Evolutionary conservation across 352 stramenopile genomes (phyloP).

Genomic region (Phytophthora pseudosyringae): DNA sequence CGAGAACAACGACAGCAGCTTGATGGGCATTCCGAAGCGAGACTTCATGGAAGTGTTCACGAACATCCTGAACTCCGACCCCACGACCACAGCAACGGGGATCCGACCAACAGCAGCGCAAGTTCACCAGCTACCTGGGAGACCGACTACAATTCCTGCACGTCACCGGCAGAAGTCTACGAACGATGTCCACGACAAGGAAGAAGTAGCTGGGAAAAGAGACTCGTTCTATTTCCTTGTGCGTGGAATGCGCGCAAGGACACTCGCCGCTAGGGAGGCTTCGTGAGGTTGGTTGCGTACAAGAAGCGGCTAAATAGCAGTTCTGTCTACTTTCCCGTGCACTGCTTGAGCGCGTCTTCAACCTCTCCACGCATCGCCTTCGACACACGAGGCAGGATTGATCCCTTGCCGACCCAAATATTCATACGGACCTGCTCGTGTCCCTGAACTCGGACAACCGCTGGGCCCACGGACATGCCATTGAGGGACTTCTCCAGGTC

Average conservation of each 20-base stretch:
- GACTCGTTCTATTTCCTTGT: constrained; percentile 88
- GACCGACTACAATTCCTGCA: background rate
- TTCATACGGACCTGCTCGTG: constrained; percentile 69
- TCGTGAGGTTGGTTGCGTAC: constrained; percentile 5
- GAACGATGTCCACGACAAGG: constrained; percentile 6
- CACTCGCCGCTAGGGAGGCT: constrained; percentile 13
- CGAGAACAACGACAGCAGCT: constrained; percentile 78
- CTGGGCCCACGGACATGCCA: constrained; percentile 55
- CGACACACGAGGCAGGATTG: constrained; percentile 79
- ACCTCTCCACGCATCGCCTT: constrained; percentile 69
- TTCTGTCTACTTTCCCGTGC: constrained; percentile 19
- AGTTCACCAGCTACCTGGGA: constrained; percentile 19
- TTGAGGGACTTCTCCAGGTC: constrained; percentile 43
- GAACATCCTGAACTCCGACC: constrained; percentile 66
- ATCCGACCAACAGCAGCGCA: constrained; percentile 13
- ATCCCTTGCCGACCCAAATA: constrained; percentile 76
- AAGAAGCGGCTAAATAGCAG: constrained; percentile 2
- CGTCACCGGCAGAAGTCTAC: background rate
- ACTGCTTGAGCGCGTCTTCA: constrained; percentile 47
- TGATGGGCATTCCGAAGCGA: constrained; percentile 63
- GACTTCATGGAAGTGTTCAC: constrained; percentile 71
- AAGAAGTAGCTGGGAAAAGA: constrained; percentile 52
- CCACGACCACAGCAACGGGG: constrained; percentile 10
- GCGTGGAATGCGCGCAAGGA: constrained; percentile 50
- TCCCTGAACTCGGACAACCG: constrained; percentile 52